A percentile compares a stretch with the other conserved stretches of the same genome.
Evolutionary conservation across 768 basidiomycete genomes (phyloP).

Genomic region (Pulveroboletus sp.): DNA sequence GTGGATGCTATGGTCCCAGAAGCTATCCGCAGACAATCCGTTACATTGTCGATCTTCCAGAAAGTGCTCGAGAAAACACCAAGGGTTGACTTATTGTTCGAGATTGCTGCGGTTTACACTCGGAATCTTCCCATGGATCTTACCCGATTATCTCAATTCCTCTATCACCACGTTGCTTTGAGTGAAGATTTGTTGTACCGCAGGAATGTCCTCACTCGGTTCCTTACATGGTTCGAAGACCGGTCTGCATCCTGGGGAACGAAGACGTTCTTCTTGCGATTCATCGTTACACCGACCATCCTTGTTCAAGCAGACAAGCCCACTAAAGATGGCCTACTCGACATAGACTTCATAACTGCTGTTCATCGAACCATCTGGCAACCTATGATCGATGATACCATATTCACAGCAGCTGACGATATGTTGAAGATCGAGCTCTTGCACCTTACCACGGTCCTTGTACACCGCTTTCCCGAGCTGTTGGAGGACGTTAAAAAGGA

Average conservation of each 20-base stretch:
- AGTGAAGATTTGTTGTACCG: constrained; percentile 64
- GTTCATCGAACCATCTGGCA: constrained; percentile 79
- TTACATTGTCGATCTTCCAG: constrained; percentile 76
- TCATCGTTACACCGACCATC: constrained; percentile 83
- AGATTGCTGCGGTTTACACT: constrained; percentile 76
- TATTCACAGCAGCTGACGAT: constrained; percentile 66
- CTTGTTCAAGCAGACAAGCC: constrained; percentile 66
- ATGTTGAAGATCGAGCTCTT: constrained; percentile 87
- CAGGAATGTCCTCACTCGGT: constrained; percentile 79
- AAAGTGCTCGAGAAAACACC: constrained; percentile 63
- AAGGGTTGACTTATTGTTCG: constrained; percentile 85
- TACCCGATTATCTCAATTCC: constrained; percentile 72
- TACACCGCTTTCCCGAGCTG: constrained; percentile 78
- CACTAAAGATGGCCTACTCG: constrained; percentile 57
- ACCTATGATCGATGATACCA: constrained; percentile 54
- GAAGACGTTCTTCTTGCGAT: constrained; percentile 75
- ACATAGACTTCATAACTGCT: constrained; percentile 62
- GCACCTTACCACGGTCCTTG: constrained; percentile 82
- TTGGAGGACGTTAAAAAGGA: constrained; percentile 83
- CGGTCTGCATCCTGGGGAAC: constrained; percentile 58
- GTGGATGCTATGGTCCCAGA: constrained; percentile 44
- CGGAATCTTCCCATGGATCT: constrained; percentile 79
- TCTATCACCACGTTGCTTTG: constrained; percentile 80
- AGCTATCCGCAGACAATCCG: constrained; percentile 51
- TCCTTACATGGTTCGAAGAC: constrained; percentile 80